Evolutionary conservation across 768 basidiomycete species (phyloP), one percentile per base, ranked within the genome.

Genomic region (Clitopilus hobsonii): DNA sequence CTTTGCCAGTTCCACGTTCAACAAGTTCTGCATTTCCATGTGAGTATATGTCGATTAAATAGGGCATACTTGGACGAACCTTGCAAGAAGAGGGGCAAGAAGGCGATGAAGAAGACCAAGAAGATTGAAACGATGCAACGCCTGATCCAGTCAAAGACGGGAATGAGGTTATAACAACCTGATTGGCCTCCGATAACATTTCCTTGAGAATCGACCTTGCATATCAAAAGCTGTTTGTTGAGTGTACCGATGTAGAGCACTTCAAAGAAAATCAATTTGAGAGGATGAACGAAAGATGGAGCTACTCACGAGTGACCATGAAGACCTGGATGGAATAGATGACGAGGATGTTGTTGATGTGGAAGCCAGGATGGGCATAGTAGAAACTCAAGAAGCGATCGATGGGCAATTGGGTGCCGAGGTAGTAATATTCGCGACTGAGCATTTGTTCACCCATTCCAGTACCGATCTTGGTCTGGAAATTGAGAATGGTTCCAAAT

Each of bases 401-500:
- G 64, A 99, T 85, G 28, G 97, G 97, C 54, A 99, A 79, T 69
- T 99, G 97, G 7, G 97, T 99, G 51, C 97, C 97, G 48, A 99
- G 80, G 69, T 98, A 99, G 71, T 98, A 99, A 70, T 99, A 99
- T 73, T 99, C 97, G 61, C 97, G 86, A 73, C 94, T 98, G 63
- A 99, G 87, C 94, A 98, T 96, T 67, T 99, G 97, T 71, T 99
- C 97, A 63, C 97, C 97, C 97, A 99, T 99, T 73, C 97, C 97
- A 26, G 92, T 97, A 25, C 96, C 96, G 65, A 99, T 97, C 83
- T 99, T 99, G 50, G 97, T 99, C 78, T 98, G 94, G 85, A 99
- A 99, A 71, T 98, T 98, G 65, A 99, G 77, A 67, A 98, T 98
- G 45, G 97, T 99, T 51, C 97, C 97, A 68, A 99, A 99, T 54